Conservation (phyloP, 805 yeast genomes). For the Phaffomyces thermotolerans region DNA sequence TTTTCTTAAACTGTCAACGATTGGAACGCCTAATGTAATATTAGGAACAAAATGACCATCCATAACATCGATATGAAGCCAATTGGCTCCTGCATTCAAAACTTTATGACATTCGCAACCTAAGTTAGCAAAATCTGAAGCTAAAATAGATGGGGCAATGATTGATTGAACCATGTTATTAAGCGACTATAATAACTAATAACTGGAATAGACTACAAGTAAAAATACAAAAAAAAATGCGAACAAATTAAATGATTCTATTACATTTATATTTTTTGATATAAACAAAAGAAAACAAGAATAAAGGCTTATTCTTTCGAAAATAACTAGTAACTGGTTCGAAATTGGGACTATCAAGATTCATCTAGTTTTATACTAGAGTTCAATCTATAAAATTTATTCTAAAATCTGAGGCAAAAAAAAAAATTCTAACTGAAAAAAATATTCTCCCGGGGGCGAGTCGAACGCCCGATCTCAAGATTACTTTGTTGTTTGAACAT, state of each 20-base stretch:
- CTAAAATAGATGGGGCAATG: conserved; percentile 91
- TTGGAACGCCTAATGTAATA: conserved; percentile 88
- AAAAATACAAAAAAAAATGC: no score
- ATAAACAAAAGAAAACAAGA: no score
- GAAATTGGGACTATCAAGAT: no score
- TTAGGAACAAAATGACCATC: conserved; percentile 99
- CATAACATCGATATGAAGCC: conserved; percentile 98
- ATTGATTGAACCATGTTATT: conserved; percentile 64
- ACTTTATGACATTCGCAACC: conserved; percentile 83
- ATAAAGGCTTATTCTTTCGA: no score
- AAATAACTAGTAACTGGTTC: not conserved
- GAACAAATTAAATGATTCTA: no score
- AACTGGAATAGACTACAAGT: no score
- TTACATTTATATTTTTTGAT: no score
- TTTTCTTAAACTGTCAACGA: conserved; percentile 69
- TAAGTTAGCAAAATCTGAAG: conserved; percentile 84
- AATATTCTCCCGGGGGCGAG: conserved; percentile 41
- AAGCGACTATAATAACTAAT: no score
- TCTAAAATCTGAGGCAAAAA: not conserved
- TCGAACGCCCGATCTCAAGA: conserved; percentile 46
- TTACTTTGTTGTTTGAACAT: conserved; percentile 25
- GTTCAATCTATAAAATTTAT: no score
- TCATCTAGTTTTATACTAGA: no score
- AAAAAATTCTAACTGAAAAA: conserved; percentile 7
- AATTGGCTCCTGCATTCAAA: conserved; percentile 78